These are phyloP conservation scores for Pythium dissimile DNA, from an alignment of 352 stramenopile species.

Conservation along the genomic window DNA sequence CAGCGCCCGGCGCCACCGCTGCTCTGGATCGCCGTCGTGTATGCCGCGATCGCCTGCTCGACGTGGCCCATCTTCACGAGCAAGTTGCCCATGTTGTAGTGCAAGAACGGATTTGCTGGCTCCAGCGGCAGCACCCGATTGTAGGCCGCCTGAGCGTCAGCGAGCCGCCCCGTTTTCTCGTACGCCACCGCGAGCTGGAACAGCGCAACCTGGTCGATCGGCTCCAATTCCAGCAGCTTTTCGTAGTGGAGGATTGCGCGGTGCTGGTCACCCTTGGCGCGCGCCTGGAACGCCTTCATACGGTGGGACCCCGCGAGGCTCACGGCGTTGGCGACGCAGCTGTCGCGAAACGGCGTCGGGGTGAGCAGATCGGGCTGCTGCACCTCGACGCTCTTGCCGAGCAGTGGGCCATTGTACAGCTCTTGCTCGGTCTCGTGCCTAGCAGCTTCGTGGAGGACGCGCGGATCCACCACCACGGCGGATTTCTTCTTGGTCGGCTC, in stretches of 20 bases:
- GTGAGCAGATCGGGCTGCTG: slow-evolving; percentile 7
- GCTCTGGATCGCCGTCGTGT: slow-evolving; percentile 40
- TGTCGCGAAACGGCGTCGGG: slow-evolving; percentile 16
- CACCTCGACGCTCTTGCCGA: slow-evolving; percentile 47
- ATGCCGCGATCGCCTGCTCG: slow-evolving; percentile 40
- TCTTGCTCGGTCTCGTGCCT: slow-evolving; percentile 37
- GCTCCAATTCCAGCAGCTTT: slow-evolving; percentile 22
- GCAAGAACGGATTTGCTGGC: slow-evolving; percentile 31
- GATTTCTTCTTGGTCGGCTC: background rate
- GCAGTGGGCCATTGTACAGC: slow-evolving; percentile 40
- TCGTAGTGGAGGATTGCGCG: slow-evolving; percentile 38
- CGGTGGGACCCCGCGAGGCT: slow-evolving; percentile 39
- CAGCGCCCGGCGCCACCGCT: slow-evolving; percentile 3
- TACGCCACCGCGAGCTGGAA: slow-evolving; percentile 54
- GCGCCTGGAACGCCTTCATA: slow-evolving; percentile 39
- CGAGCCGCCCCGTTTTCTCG: slow-evolving; percentile 38
- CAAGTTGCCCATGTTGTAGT: slow-evolving; percentile 60
- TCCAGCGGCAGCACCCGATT: slow-evolving; percentile 26
- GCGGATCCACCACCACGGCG: slow-evolving; percentile 4
- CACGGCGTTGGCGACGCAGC: slow-evolving; percentile 29
- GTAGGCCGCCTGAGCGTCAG: slow-evolving; percentile 33
- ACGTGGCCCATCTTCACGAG: slow-evolving; percentile 37
- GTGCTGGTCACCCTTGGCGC: slow-evolving; percentile 42
- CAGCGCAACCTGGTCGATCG: slow-evolving; percentile 11
- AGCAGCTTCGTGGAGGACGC: slow-evolving; percentile 41